Evolutionary conservation across 108 stramenopile genomes (phyloP).

Genomic region (Skeletonema potamos): DNA sequence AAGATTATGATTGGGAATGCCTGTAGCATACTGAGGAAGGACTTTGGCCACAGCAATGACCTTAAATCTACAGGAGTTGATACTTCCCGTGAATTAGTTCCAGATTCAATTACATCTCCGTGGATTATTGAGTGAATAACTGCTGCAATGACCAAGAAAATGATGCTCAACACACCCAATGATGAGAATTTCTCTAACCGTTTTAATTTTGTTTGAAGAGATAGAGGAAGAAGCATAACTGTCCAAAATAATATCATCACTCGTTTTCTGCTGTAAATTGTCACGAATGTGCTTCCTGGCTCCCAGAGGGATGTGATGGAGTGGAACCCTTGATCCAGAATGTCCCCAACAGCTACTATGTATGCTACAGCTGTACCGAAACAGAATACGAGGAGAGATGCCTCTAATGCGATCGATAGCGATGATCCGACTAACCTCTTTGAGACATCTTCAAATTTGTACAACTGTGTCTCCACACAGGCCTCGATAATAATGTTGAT

Average conservation of each 20-base stretch:
- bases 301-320: slow-evolving; percentile 15
- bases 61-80: background rate
- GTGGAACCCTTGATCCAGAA: slow-evolving; percentile 52
- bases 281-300: slow-evolving; percentile 17
- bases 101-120: slow-evolving; percentile 5
- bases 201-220: slow-evolving; percentile 57
- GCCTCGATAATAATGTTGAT: slow-evolving; percentile 62
- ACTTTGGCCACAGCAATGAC: slow-evolving; percentile 52
- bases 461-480: slow-evolving; percentile 34
- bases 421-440: slow-evolving; percentile 47
- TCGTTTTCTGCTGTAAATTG: slow-evolving; percentile 17
- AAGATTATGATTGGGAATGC: slow-evolving; percentile 85
- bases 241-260: slow-evolving; percentile 63
- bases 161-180: slow-evolving; percentile 69
- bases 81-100: background rate
- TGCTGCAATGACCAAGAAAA: slow-evolving; percentile 65
- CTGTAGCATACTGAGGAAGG: slow-evolving; percentile 42
- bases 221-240: slow-evolving; percentile 71
- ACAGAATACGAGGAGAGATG: slow-evolving; percentile 71
- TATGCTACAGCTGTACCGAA: slow-evolving; percentile 64
- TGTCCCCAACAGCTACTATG: slow-evolving; percentile 81
- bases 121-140: slow-evolving; percentile 58
- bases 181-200: slow-evolving; percentile 62
- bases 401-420: slow-evolving; percentile 48
- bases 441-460: slow-evolving; percentile 68